Evolutionary conservation across 2,329 filamentous ascomycete species (phyloP), one percentile per base, ranked within the genome.

Genomic region (Exophiala bonariae): DNA sequence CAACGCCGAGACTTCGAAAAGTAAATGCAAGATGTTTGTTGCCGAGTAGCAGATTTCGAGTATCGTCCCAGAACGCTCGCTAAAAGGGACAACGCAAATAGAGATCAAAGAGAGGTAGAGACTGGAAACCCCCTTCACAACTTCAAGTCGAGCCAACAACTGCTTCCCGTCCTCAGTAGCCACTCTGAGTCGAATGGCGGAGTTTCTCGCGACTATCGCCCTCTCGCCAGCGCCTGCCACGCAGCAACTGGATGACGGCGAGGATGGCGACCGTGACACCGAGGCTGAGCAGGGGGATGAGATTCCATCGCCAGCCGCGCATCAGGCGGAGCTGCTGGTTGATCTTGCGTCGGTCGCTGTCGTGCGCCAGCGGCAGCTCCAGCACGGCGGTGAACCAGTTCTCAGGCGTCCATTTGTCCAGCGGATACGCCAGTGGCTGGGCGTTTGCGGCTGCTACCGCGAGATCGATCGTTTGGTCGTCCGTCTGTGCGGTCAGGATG

Each of bases 361-460:
- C 37, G 19, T 52, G 43, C 3, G 46, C 48, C 5, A 59, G 49
- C 3, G 50, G 46, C 13, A 59, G 44, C 2, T 36, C 36, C 11
- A 59, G 50, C 3, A 59, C 50, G 4, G 56, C 56, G n/a, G 42
- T 33, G 42, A 57, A 59, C 56, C 56, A 59, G 41, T 57, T 57
- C 42, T 59, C 56, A 10, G 56, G 56, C 35, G 56, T 59, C 56
- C 56, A 59, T 16, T 54, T 28, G 39, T 57, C 38, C 10, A 54
- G 39, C 17, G 54, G 50, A 55, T 63, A 65, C 20, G 65, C 59
- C 14, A 65, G 38, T 17, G 64, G 65, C 43, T 69, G 65, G 16
- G 65, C 60, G 13, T 57, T 55, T 28, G 56, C 57, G 36, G 52
- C 44, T 6, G 58, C 54, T 17, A 51, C 45, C 30, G 54, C 50